Evolutionary conservation across 192 early-diverging fungal genomes (phyloP).

Genomic region (Coemansia sp.): DNA sequence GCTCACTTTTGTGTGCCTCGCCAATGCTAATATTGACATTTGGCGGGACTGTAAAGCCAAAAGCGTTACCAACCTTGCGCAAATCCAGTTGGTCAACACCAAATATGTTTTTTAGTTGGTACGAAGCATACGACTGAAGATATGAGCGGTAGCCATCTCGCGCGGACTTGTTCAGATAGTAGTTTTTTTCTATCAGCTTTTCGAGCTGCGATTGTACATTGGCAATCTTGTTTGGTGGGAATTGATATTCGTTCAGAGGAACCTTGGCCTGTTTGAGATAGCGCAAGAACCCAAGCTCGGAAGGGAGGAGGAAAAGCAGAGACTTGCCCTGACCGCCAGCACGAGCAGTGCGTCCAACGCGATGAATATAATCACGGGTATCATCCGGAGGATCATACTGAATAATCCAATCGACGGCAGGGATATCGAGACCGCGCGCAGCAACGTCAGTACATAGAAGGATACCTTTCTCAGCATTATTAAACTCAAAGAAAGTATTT

Average conservation of each 20-base stretch:
- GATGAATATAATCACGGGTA: slow-evolving; percentile 94
- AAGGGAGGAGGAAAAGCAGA: slow-evolving; percentile 91
- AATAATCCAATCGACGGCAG: slow-evolving; percentile 98
- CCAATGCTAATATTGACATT: slow-evolving; percentile 74
- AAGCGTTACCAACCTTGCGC: slow-evolving; percentile 87
- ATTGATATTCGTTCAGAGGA: slow-evolving; percentile 98
- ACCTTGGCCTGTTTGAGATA: slow-evolving; percentile 99
- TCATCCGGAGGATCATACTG: slow-evolving; percentile 99
- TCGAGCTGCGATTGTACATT: slow-evolving; percentile 98
- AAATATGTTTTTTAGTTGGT: slow-evolving; percentile 95
- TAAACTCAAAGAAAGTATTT: slow-evolving; percentile 98
- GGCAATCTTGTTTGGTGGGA: slow-evolving; percentile 90
- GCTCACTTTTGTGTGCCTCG: slow-evolving; percentile 44
- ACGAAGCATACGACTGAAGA: slow-evolving; percentile 92
- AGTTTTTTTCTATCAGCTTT: slow-evolving; percentile 95
- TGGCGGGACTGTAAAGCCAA: slow-evolving; percentile 95
- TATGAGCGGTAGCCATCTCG: slow-evolving; percentile 96
- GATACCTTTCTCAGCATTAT: slow-evolving; percentile 91
- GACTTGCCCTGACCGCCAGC: slow-evolving; percentile 87
- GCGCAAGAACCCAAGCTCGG: slow-evolving; percentile 91
- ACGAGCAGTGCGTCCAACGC: slow-evolving; percentile 95
- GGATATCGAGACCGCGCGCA: slow-evolving; percentile 96
- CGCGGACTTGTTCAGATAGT: slow-evolving; percentile 94
- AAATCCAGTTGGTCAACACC: slow-evolving; percentile 89
- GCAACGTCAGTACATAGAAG: slow-evolving; percentile 97